Percentiles rank a stretch among this genome's conserved stretches.
These are phyloP conservation scores for Fusarium mundagurra DNA, from an alignment of 2,329 filamentous ascomycete genomes.

Conservation along the genomic window DNA sequence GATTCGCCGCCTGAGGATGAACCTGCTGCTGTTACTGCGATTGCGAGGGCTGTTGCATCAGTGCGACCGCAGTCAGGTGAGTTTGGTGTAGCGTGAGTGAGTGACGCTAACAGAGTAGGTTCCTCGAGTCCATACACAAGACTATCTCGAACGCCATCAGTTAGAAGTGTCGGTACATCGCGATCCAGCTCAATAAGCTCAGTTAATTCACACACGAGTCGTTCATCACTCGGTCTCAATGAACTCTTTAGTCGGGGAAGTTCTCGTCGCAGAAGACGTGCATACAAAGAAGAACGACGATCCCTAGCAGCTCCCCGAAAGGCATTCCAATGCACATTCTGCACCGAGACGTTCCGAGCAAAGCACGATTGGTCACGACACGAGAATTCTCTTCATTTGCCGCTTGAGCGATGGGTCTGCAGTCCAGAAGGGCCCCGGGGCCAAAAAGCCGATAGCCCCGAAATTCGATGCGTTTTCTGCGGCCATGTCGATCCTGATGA, in stretches of 20 bases:
- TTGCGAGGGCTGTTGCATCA: slow-evolving; percentile 43
- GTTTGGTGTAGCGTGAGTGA: rapidly evolving
- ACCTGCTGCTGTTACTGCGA: slow-evolving; percentile 44
- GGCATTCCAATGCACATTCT: slow-evolving; percentile 56
- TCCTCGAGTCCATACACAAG: slow-evolving; percentile 29
- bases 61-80: slow-evolving; percentile 26
- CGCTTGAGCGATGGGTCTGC: slow-evolving; percentile 58
- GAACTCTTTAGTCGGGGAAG: slow-evolving; percentile 25
- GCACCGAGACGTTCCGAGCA: slow-evolving; percentile 55
- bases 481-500: slow-evolving; percentile 45
- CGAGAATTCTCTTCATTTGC: slow-evolving; percentile 58
- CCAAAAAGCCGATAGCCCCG: slow-evolving; percentile 48
- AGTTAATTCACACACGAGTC: slow-evolving; percentile 29
- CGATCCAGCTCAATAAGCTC: slow-evolving; percentile 32
- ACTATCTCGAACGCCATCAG: slow-evolving; percentile 23
- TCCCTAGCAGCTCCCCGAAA: slow-evolving; percentile 24
- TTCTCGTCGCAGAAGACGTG: slow-evolving; percentile 26
- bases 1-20: slow-evolving; percentile 48
- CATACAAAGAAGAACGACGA: slow-evolving; percentile 29
- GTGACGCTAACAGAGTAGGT: not conserved
- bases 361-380: slow-evolving; percentile 61
- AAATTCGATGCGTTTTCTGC: slow-evolving; percentile 51
- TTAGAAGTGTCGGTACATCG: slow-evolving; percentile 22
- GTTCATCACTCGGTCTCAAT: slow-evolving; percentile 25
- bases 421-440: slow-evolving; percentile 47